A percentile compares a stretch with the other conserved stretches of the same genome.
phyloP scores from a whole-genome alignment of 257 asterid species.

The Solanum peruvianum region DNA sequence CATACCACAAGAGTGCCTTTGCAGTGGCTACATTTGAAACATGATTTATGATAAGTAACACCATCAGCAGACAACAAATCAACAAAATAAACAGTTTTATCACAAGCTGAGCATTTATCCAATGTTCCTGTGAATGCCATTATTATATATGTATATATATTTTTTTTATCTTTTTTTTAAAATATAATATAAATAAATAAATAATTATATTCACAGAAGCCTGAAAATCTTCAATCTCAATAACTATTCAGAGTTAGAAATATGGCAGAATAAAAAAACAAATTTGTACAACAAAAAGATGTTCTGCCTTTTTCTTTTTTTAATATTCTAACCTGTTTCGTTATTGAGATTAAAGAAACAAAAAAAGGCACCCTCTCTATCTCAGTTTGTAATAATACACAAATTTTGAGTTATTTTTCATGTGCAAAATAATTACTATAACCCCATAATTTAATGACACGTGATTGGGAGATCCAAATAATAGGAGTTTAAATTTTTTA shows the following conservation, averaged over 20 bases:
- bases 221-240: background rate
- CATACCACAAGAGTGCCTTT: conserved; percentile 75
- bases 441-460: conserved; percentile 20
- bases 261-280: background rate
- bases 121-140: conserved; percentile 43
- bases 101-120: conserved; percentile 56
- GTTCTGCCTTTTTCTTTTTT: background rate
- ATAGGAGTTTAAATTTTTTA: conserved; percentile 7
- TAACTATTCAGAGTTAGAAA: background rate
- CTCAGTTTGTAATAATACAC: background rate
- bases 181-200: background rate
- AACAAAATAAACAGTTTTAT: conserved; percentile 41
- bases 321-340: conserved; percentile 8
- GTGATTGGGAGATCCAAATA: conserved; percentile 51
- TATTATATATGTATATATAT: background rate
- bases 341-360: conserved; percentile 21
- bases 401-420: background rate
- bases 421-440: conserved; percentile 11
- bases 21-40: conserved; percentile 66
- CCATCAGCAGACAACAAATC: conserved; percentile 58
- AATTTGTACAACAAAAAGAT: background rate
- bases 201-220: background rate
- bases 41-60: conserved; percentile 34
- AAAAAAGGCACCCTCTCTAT: conserved; percentile 8
- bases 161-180: background rate